Percentiles rank a stretch among this genome's conserved stretches.
These are phyloP conservation scores for Heimioporus sp. DNA, from an alignment of 768 basidiomycete genomes.

Conservation along the genomic window DNA sequence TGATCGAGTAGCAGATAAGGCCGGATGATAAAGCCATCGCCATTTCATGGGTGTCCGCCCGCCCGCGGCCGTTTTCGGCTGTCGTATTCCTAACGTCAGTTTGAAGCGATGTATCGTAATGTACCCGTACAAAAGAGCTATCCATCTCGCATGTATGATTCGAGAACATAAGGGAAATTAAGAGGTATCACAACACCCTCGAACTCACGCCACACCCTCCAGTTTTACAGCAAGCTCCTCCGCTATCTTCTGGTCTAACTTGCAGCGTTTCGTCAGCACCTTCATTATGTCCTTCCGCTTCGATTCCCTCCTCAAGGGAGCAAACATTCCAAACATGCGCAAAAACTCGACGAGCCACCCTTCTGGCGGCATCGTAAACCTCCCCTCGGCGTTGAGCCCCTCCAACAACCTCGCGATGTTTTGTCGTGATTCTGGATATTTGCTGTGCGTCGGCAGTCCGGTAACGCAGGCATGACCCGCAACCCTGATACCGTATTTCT, in stretches of 20 bases:
- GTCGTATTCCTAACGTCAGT: no score
- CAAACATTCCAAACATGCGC: slow-evolving; percentile 23
- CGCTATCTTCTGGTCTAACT: slow-evolving; percentile 17
- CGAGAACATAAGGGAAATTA: background rate
- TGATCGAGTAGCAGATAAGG: no score
- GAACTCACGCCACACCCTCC: background rate
- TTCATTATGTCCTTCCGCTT: slow-evolving; percentile 24
- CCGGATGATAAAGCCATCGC: no score
- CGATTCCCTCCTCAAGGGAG: slow-evolving; percentile 18
- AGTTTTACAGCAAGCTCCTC: slow-evolving; percentile 20
- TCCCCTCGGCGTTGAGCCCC: slow-evolving; percentile 10
- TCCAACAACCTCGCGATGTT: slow-evolving; percentile 17
- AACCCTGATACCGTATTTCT: slow-evolving; percentile 25
- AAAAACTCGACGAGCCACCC: slow-evolving; percentile 25
- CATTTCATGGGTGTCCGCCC: no score
- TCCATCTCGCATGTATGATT: slow-evolving; percentile 7
- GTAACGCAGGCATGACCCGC: slow-evolving; percentile 37
- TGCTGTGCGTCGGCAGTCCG: slow-evolving; percentile 26
- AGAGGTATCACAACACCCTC: background rate
- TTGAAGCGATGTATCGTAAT: no score
- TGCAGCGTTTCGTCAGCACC: slow-evolving; percentile 30
- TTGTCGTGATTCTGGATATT: slow-evolving; percentile 23
- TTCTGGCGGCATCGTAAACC: slow-evolving; percentile 26
- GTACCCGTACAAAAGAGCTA: background rate
- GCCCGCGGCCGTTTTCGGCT: no score